Evolutionary conservation across 768 basidiomycete genomes (phyloP), one percentile per base, ranked within the genome.

Genomic region (Kwoniella botswanensis): DNA sequence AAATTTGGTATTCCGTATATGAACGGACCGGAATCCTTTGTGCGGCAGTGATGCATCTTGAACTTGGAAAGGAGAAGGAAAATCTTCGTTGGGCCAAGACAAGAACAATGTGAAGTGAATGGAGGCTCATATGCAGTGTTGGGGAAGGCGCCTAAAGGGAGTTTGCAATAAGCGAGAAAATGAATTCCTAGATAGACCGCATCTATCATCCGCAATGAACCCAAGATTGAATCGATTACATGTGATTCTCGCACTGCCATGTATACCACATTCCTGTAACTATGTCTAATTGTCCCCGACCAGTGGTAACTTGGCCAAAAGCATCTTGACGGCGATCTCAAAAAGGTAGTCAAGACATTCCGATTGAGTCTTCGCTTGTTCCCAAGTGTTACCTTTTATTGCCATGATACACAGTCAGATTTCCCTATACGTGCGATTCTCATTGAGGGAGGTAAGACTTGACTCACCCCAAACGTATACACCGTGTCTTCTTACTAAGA

Each of bases 271-370:
- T 5, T 35, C 35, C 35, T 7, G 7, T 35, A 7, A 35, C 35
- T 35, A 35, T 35, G 35, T 35, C 35, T 68, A 75, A 3, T 70
- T 69, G 46, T 76, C 75, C 9, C 76, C 76, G 9, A 74, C 77
- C 12, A 80, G 65, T 35, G 77, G 79, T 18, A 80, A 65, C 54
- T 77, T 76, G 54, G 75, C 75, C 21, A 72, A 60, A 15, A 80
- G 65, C 79, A 80, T 80, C 68, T 78, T 78, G n/a, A 61, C 61
- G 26, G 75, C 79, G 61, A 94, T 89, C 81, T 95, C 93, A 75
- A 94, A 93, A 18, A 95, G 86, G 83, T 94, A 95, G 80, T 95
- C 93, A 41, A 94, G 87, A 82, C 93, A 95, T 87, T 94, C 93
- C 0, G 92, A 89, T 78, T 94, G 93, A 0, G 92, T 92, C 84